Conservation (phyloP, 306 rosid species). For the Sicyos baderoa region DNA sequence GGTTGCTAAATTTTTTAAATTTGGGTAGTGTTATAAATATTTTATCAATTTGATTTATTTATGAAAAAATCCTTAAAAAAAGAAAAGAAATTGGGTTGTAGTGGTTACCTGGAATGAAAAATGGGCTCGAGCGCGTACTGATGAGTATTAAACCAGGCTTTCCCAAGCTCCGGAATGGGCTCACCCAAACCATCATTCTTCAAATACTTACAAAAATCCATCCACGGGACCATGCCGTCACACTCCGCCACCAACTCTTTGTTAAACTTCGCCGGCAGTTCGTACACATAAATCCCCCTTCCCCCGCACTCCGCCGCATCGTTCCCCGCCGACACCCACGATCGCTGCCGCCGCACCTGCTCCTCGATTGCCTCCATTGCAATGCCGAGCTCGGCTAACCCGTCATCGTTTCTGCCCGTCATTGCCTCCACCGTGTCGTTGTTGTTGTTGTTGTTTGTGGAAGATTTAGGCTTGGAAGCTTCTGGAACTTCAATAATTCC, state of each 20-base stretch:
- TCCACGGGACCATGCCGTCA: slow-evolving; percentile 47
- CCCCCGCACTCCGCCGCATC: slow-evolving; percentile 27
- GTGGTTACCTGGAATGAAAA: slow-evolving; percentile 30
- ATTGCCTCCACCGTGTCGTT: neutral
- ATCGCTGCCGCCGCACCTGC: slow-evolving; percentile 43
- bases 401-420: neutral
- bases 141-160: slow-evolving; percentile 48
- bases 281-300: slow-evolving; percentile 47
- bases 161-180: slow-evolving; percentile 38
- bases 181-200: slow-evolving; percentile 42
- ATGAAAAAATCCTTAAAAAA: too few species aligned
- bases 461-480: neutral
- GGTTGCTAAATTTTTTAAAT: too few species aligned
- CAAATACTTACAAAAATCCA: slow-evolving; percentile 35
- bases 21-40: too few species aligned
- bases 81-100: too few species aligned
- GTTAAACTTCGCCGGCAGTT: slow-evolving; percentile 50
- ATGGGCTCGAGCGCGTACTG: slow-evolving; percentile 48
- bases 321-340: slow-evolving; percentile 33
- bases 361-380: slow-evolving; percentile 40
- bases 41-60: too few species aligned
- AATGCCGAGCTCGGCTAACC: slow-evolving; percentile 23
- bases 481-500: slow-evolving; percentile 4
- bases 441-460: neutral
- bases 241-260: slow-evolving; percentile 52